phyloP scores from a whole-genome alignment of 441 rosid genomes.

The Manihot esculenta region DNA sequence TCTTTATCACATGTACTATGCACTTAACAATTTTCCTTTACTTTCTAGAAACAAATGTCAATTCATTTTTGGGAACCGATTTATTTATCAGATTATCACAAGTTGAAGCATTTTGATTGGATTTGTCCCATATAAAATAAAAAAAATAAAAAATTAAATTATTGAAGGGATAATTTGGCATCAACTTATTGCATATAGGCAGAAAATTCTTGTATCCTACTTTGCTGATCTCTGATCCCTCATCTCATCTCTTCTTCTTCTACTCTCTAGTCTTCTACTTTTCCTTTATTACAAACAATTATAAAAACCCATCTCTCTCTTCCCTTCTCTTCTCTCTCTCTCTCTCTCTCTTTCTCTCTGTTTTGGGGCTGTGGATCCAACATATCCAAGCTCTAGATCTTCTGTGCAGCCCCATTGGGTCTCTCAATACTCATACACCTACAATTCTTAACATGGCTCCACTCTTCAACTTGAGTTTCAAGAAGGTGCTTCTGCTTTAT shows the following conservation, averaged over 20 bases:
- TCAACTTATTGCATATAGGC: background rate
- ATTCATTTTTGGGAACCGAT: background rate
- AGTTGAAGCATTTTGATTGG: constrained; percentile 12
- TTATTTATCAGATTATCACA: background rate
- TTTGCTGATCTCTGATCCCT: constrained; percentile 13
- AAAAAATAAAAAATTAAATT: too few species aligned
- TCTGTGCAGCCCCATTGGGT: constrained; percentile 30
- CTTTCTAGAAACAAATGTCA: too few species aligned
- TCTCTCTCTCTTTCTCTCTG: background rate
- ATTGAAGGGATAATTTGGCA: background rate
- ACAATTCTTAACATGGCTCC: constrained; percentile 39
- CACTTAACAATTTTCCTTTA: too few species aligned
- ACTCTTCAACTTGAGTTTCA: constrained; percentile 37
- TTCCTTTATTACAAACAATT: constrained; percentile 1
- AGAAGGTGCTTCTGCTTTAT: constrained; percentile 42
- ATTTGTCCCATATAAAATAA: background rate
- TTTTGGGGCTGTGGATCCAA: constrained; percentile 17
- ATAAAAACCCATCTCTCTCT: constrained; percentile 7
- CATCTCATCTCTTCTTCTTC: constrained; percentile 18
- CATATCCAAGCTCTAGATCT: constrained; percentile 29
- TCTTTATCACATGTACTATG: too few species aligned
- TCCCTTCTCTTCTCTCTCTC: background rate
- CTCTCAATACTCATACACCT: constrained; percentile 24
- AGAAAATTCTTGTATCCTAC: too few species aligned
- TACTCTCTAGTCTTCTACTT: constrained; percentile 23